Percentiles rank a stretch among this genome's conserved stretches.
Conservation (phyloP, 2,329 filamentous ascomycete genomes). For the Canariomyces notabilis region DNA sequence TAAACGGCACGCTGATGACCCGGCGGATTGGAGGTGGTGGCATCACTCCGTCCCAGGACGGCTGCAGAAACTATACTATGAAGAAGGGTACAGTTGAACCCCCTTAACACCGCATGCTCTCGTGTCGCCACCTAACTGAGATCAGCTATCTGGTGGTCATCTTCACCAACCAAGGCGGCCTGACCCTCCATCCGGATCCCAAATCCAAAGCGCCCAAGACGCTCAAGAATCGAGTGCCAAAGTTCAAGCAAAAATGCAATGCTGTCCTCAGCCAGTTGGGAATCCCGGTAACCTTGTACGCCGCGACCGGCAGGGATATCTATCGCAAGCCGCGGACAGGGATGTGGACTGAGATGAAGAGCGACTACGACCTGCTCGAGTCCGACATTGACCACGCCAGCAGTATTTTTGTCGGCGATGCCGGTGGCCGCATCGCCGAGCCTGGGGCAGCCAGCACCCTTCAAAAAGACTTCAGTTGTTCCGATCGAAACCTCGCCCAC, state of each 20-base stretch:
- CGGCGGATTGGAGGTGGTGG: constrained; percentile 95
- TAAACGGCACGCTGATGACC: constrained; percentile 66
- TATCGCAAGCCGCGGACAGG: constrained; percentile 83
- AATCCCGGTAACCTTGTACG: constrained; percentile 75
- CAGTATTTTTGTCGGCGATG: constrained; percentile 89
- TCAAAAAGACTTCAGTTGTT: constrained; percentile 59
- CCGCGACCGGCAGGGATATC: constrained; percentile 74
- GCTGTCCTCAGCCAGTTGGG: constrained; percentile 67
- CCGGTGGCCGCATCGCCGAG: constrained; percentile 55
- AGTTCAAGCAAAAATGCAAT: constrained; percentile 78
- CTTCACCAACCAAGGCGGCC: constrained; percentile 82
- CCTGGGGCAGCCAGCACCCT: constrained; percentile 28
- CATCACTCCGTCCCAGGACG: constrained; percentile 61
- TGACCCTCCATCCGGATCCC: constrained; percentile 68
- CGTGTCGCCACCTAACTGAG: neutral
- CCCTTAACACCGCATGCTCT: neutral
- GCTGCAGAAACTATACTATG: constrained; percentile 59
- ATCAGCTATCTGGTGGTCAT: constrained; percentile 68
- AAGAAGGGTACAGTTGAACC: constrained; percentile 53
- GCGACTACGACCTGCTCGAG: constrained; percentile 55
- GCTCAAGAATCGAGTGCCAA: constrained; percentile 61
- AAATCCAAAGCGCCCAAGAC: constrained; percentile 62
- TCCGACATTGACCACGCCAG: constrained; percentile 60
- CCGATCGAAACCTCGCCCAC: constrained; percentile 72
- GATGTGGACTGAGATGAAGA: constrained; percentile 70